A percentile compares a stretch with the other conserved stretches of the same genome.
phyloP scores from a whole-genome alignment of 2,329 filamentous ascomycete genomes.

The Hyphodiscus sp. region DNA sequence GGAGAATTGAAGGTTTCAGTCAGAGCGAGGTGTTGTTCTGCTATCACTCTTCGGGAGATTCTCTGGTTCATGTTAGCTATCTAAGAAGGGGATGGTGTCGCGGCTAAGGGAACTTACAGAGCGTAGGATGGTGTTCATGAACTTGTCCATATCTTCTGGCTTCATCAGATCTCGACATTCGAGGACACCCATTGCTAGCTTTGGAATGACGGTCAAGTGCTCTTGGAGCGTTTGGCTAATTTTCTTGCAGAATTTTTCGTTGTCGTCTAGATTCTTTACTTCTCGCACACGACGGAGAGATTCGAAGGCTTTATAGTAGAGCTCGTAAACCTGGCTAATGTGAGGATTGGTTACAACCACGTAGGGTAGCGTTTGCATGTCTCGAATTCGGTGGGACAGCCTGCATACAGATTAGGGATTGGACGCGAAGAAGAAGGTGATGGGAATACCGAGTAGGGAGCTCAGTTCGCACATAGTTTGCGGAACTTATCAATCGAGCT shows the following conservation, averaged over 20 bases:
- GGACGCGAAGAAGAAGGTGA: background rate
- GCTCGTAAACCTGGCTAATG: conserved; percentile 89
- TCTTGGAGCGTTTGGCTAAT: conserved; percentile 75
- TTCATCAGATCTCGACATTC: conserved; percentile 82
- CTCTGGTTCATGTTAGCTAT: conserved; percentile 45
- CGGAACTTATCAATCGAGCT: conserved; percentile 80
- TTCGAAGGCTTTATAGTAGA: conserved; percentile 97
- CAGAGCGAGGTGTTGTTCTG: conserved; percentile 91
- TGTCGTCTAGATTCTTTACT: conserved; percentile 80
- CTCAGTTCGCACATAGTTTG: conserved; percentile 95
- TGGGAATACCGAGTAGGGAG: conserved; percentile 66
- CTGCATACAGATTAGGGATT: conserved; percentile 36
- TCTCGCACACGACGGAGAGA: conserved; percentile 77
- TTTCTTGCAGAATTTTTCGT: conserved; percentile 77
- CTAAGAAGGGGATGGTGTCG: background rate
- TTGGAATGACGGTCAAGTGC: conserved; percentile 89
- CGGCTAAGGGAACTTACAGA: conserved; percentile 41
- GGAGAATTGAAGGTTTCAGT: conserved; percentile 90
- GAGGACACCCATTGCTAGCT: conserved; percentile 87
- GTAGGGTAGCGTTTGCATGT: conserved; percentile 95
- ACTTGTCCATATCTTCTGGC: conserved; percentile 75
- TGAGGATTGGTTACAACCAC: conserved; percentile 94
- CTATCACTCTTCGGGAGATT: conserved; percentile 92
- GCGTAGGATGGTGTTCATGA: conserved; percentile 90
- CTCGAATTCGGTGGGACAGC: conserved; percentile 86